phyloP scores from a whole-genome alignment of 2,329 filamentous ascomycete species.

The Penicillium griseofulvum region DNA sequence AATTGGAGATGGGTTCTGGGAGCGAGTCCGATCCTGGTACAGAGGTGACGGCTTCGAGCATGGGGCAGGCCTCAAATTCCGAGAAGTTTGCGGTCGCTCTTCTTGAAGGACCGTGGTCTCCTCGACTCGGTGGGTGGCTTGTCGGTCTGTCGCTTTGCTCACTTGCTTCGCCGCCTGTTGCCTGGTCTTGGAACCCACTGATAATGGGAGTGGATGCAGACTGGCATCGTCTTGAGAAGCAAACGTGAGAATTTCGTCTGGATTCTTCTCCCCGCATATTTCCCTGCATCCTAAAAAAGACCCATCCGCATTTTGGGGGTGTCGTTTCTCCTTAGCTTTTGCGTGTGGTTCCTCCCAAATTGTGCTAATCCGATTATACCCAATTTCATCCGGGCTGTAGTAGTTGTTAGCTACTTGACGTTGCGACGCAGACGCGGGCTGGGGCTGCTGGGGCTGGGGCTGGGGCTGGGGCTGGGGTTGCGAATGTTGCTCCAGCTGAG shows the following conservation, averaged over 20 bases:
- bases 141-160: slow-evolving; percentile 7
- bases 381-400: slow-evolving; percentile 42
- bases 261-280: slow-evolving; percentile 35
- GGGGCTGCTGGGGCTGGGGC: slow-evolving; percentile 3
- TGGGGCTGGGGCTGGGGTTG: slow-evolving; percentile 3
- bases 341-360: slow-evolving; percentile 34
- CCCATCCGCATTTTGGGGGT: slow-evolving; percentile 27
- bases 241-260: slow-evolving; percentile 40
- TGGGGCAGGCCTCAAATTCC: slow-evolving; percentile 36
- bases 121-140: slow-evolving; percentile 11
- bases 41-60: slow-evolving; percentile 33
- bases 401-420: slow-evolving; percentile 25
- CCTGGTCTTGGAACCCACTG: slow-evolving; percentile 23
- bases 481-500: neutral
- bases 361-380: slow-evolving; percentile 37
- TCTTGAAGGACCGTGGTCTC: slow-evolving; percentile 25
- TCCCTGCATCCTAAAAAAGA: slow-evolving; percentile 45
- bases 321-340: slow-evolving; percentile 22
- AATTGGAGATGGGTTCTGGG: slow-evolving; percentile 15
- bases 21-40: slow-evolving; percentile 23
- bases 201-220: slow-evolving; percentile 24
- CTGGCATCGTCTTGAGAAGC: slow-evolving; percentile 27
- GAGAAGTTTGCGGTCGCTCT: slow-evolving; percentile 32
- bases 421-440: neutral
- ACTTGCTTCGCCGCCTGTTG: slow-evolving; percentile 19